Evolutionary conservation across 164 flowering plant species (phyloP).

Genomic region (Vitis labrusca): DNA sequence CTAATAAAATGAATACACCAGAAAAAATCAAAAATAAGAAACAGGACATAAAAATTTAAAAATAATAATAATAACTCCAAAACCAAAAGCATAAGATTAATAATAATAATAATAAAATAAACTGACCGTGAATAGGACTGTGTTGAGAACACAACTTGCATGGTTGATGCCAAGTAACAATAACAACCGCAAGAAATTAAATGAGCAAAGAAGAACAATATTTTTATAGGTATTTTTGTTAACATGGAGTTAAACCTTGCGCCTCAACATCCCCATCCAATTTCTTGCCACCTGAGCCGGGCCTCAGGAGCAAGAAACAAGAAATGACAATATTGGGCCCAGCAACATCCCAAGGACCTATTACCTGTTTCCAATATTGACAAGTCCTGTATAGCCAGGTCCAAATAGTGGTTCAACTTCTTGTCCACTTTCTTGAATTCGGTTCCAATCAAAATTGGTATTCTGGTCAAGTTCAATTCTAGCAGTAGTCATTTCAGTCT

Average conservation of each 20-base stretch:
- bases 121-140: constrained; percentile 61
- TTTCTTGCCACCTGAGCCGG: too few relatives aligned
- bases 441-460: constrained; percentile 96
- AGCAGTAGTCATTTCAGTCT: constrained; percentile 99
- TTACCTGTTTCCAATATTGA: constrained; percentile 97
- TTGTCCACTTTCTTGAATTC: constrained; percentile 97
- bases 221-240: not conserved
- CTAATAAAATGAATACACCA: constrained; percentile 32
- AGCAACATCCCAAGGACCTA: not conserved
- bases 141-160: constrained; percentile 92
- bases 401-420: constrained; percentile 86
- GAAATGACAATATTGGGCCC: not conserved
- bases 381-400: constrained; percentile 97
- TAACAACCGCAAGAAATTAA: constrained; percentile 54
- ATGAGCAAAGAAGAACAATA: constrained; percentile 6
- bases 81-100: not conserved
- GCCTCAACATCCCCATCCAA: not conserved
- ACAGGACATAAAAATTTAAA: not conserved
- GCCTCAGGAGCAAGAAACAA: not conserved
- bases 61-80: not conserved
- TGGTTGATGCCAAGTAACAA: constrained; percentile 80
- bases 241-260: not conserved
- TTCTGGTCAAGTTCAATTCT: constrained; percentile 97
- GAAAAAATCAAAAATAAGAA: not conserved
- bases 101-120: not conserved